Percentiles rank a stretch among this genome's conserved stretches.
Conservation (phyloP, 2,329 filamentous ascomycete genomes). For the Verticillium tricorpus region DNA sequence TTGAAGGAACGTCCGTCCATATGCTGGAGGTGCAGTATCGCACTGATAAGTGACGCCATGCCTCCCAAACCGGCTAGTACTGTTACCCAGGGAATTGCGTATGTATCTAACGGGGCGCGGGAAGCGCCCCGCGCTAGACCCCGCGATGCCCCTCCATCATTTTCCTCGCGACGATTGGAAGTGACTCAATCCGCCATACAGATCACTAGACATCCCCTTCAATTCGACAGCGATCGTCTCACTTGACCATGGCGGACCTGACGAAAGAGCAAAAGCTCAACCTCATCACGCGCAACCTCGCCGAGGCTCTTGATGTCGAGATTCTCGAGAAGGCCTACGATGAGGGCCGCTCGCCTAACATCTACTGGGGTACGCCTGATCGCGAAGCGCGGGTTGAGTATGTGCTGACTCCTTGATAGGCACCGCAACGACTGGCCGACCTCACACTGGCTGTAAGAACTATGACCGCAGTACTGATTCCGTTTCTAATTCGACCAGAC, state of each 20-base stretch:
- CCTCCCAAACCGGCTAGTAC: neutral
- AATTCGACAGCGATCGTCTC: neutral
- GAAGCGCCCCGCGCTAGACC: neutral
- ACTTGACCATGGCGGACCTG: conserved; percentile 15
- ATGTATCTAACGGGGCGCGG: neutral
- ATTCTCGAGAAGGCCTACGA: conserved; percentile 72
- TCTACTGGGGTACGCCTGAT: conserved; percentile 71
- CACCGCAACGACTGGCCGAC: conserved; percentile 79
- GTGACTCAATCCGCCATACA: neutral
- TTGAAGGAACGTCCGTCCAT: neutral
- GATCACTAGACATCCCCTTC: neutral
- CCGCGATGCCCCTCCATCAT: neutral
- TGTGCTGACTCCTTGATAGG: conserved; percentile 31
- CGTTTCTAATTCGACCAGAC: conserved; percentile 33
- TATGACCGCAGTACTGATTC: neutral
- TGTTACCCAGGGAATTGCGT: neutral
- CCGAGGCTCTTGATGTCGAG: conserved; percentile 78
- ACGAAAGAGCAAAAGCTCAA: conserved; percentile 54
- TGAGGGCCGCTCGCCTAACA: conserved; percentile 65
- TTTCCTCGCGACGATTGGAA: neutral
- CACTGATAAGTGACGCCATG: neutral
- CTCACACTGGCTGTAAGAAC: conserved; percentile 66
- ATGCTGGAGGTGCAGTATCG: neutral
- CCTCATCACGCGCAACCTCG: conserved; percentile 75
- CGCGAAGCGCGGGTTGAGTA: conserved; percentile 1